Evolutionary conservation across 768 basidiomycete genomes (phyloP).

Genomic region (Xerocomus brunneocitrinus): DNA sequence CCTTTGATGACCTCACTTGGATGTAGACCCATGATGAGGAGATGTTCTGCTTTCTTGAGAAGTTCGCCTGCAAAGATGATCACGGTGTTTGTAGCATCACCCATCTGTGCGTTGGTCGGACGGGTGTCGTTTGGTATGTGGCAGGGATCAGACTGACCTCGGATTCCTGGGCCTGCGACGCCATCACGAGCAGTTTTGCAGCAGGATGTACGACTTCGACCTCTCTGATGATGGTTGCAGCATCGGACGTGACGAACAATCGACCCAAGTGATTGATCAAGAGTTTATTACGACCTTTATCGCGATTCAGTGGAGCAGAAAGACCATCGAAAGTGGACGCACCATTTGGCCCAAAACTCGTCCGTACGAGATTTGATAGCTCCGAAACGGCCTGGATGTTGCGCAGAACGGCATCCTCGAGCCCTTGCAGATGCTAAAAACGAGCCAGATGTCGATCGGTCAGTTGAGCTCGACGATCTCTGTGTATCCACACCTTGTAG

Average conservation of each 20-base stretch:
- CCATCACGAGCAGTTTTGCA: slow-evolving; percentile 98
- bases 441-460: slow-evolving; percentile 3
- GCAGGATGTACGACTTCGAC: slow-evolving; percentile 98
- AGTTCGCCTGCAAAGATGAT: slow-evolving; percentile 94
- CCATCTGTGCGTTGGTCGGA: slow-evolving; percentile 59
- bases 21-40: slow-evolving; percentile 95
- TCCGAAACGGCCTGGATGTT: slow-evolving; percentile 97
- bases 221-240: slow-evolving; percentile 96
- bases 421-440: slow-evolving; percentile 68
- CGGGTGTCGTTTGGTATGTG: not conserved
- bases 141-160: slow-evolving; percentile 54
- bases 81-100: slow-evolving; percentile 94
- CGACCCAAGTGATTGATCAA: slow-evolving; percentile 95
- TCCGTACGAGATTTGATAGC: slow-evolving; percentile 89
- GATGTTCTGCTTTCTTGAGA: slow-evolving; percentile 86
- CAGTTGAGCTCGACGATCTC: not conserved
- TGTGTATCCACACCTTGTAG: slow-evolving; percentile 64
- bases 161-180: slow-evolving; percentile 90
- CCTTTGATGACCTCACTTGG: slow-evolving; percentile 94
- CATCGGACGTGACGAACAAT: slow-evolving; percentile 97
- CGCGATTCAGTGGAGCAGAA: slow-evolving; percentile 5
- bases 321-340: slow-evolving; percentile 26
- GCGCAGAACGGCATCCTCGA: slow-evolving; percentile 95
- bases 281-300: slow-evolving; percentile 88
- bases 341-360: slow-evolving; percentile 97